Percentiles rank a stretch among this genome's conserved stretches.
Conservation (phyloP, 2,329 filamentous ascomycete genomes). For the Tolypocladium capitatum region DNA sequence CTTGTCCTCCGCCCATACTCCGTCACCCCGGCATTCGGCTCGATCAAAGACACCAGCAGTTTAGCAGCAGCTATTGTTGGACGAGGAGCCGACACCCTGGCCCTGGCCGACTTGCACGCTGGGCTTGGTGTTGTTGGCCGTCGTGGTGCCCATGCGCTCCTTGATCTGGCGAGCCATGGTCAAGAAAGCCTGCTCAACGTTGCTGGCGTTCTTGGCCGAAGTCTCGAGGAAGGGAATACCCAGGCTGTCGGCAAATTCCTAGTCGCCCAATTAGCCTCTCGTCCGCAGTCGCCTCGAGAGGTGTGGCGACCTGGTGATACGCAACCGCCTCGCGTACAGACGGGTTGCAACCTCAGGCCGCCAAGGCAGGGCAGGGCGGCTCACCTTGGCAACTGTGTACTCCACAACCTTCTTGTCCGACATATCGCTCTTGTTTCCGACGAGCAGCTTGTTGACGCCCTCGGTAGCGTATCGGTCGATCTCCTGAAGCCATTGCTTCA, state of each 20-base stretch:
- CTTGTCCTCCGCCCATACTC: slow-evolving; percentile 9
- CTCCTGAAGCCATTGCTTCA: slow-evolving; percentile 99
- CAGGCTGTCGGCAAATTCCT: slow-evolving; percentile 98
- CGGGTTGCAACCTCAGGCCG: not conserved
- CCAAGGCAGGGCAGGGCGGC: slow-evolving; percentile 14
- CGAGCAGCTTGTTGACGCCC: slow-evolving; percentile 97
- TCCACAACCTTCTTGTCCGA: slow-evolving; percentile 99
- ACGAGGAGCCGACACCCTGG: slow-evolving; percentile 81
- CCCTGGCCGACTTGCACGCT: slow-evolving; percentile 92
- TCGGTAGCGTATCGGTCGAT: slow-evolving; percentile 98
- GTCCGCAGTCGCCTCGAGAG: not conserved
- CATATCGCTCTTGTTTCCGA: slow-evolving; percentile 99
- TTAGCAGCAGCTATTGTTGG: slow-evolving; percentile 85
- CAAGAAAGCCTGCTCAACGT: slow-evolving; percentile 98
- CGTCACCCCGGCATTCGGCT: not conserved
- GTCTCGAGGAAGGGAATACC: slow-evolving; percentile 99
- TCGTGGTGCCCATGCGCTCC: slow-evolving; percentile 96
- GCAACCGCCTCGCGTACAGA: not conserved
- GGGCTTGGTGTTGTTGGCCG: slow-evolving; percentile 94
- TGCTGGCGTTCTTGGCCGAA: slow-evolving; percentile 98
- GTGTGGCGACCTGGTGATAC: slow-evolving; percentile 1
- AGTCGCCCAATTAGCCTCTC: slow-evolving; percentile 11
- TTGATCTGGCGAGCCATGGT: slow-evolving; percentile 99
- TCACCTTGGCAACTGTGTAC: slow-evolving; percentile 97
- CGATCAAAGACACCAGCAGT: slow-evolving; percentile 11